Evolutionary conservation across 2,329 filamentous ascomycete species (phyloP), one percentile per base, ranked within the genome.

Genomic region (Diaporthe citri): DNA sequence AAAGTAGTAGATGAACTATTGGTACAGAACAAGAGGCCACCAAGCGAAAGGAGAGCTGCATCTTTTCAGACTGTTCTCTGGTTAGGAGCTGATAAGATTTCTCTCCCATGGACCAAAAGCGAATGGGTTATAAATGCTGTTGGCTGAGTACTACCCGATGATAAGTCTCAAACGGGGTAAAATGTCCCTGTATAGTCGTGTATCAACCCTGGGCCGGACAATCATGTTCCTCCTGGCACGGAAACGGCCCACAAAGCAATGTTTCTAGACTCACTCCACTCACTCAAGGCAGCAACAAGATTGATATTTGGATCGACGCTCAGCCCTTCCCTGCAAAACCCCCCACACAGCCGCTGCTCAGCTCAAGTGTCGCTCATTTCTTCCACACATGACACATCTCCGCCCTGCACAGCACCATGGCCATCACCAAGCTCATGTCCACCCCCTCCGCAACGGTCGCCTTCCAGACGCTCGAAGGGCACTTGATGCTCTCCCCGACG

Each of bases 311-410:
- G 55, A 56, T 59, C 31, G 25, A 25, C 31, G 22, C 56, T 59
- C 34, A n/a, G 20, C 22, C 20, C 8, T n/a, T n/a, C 34, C 56
- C 4, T 59, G 25, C 31, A 22, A 39, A 17, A 17, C 34, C 25
- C 22, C 17, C 56, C n/a, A 41, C 20, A 59, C 34, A 59, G 3
- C 10, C 34, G 4, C 17, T 34, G 52, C 15, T 52, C 48, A 52
- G 52, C 15, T 52, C 48, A 25, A 12, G n/a, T 15, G 28, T 12
- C 0, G 34, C 36, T 62, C 22, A 62, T 28, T 62, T 62, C 36
- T 62, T 62, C 57, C 57, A 62, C n/a, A 62, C 57, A 12, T 62
- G 57, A 43, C 34, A 62, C 57, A 62, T 62, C 39, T 62, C 57
- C 12, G 57, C 57, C 36, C 57, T 22, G 12, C 57, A 62, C 5